These are phyloP conservation scores for Hericium coralloides DNA, from an alignment of 768 basidiomycete species.

Conservation along the genomic window DNA sequence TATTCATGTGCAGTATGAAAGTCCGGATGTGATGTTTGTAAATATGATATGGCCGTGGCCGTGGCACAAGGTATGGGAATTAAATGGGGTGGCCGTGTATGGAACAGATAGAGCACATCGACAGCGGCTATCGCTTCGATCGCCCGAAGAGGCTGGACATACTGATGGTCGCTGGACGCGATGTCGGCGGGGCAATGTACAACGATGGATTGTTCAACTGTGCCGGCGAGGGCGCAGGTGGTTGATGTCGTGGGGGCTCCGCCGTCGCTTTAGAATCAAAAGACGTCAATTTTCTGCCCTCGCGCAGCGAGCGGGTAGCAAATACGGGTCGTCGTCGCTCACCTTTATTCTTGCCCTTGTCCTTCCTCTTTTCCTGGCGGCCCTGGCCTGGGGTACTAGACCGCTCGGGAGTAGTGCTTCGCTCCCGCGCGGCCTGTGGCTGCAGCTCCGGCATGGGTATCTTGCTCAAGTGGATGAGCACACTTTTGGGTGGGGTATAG, in stretches of 20 bases:
- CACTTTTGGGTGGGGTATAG: slow-evolving; percentile 60
- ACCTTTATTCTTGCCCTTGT: slow-evolving; percentile 26
- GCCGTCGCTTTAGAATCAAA: no score
- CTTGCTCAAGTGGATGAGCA: slow-evolving; percentile 75
- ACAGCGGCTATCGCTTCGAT: not conserved
- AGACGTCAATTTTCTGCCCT: no score
- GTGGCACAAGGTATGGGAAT: no score
- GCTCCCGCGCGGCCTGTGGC: slow-evolving; percentile 27
- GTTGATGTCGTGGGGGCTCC: not conserved
- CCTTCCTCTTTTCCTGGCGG: slow-evolving; percentile 22
- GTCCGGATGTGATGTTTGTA: no score
- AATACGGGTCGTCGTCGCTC: no score
- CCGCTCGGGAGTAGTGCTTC: not conserved
- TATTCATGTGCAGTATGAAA: no score
- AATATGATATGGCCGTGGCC: no score
- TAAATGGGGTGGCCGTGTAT: no score
- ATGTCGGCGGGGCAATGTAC: slow-evolving; percentile 29
- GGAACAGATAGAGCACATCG: no score
- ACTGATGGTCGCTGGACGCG: not conserved
- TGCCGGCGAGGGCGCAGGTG: slow-evolving; percentile 32
- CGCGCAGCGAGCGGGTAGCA: no score
- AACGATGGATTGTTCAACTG: slow-evolving; percentile 33
- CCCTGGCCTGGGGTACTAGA: not conserved
- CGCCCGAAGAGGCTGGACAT: not conserved
- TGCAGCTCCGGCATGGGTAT: slow-evolving; percentile 80